phyloP scores from a whole-genome alignment of 805 yeast genomes.

The Metschnikowia rubicola region DNA sequence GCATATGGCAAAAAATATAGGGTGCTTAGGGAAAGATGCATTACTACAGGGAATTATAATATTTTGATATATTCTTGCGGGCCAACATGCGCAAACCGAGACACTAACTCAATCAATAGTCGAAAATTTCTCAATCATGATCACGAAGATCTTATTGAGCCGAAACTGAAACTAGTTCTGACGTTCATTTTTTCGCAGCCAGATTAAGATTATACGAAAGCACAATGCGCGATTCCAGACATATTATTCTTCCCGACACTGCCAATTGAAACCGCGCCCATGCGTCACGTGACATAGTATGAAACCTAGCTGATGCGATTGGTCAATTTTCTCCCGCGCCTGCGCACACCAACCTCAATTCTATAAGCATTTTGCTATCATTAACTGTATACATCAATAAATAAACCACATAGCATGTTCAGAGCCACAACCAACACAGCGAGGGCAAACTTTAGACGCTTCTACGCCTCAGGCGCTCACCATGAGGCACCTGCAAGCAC shows the following conservation, averaged over 20 bases:
- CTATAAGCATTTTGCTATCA: neutral
- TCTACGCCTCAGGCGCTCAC: slow-evolving; percentile 16
- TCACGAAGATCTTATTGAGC: too few relatives aligned
- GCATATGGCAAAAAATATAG: too few relatives aligned
- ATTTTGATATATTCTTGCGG: too few relatives aligned
- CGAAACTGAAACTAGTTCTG: too few relatives aligned
- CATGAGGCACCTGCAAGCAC: slow-evolving; percentile 17
- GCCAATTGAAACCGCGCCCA: slow-evolving; percentile 1
- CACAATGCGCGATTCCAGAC: too few relatives aligned
- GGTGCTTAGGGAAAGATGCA: too few relatives aligned
- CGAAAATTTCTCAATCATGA: too few relatives aligned
- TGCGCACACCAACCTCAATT: neutral
- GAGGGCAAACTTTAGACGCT: slow-evolving; percentile 12
- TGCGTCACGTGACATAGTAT: slow-evolving; percentile 4
- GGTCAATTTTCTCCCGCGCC: slow-evolving; percentile 5
- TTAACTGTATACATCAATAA: neutral
- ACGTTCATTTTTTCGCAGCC: too few relatives aligned
- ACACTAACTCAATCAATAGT: too few relatives aligned
- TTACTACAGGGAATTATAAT: too few relatives aligned
- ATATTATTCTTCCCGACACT: neutral
- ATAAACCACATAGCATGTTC: slow-evolving; percentile 11
- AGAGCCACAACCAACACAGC: slow-evolving; percentile 18
- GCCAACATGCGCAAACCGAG: too few relatives aligned
- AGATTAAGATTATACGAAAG: too few relatives aligned
- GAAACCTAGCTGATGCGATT: slow-evolving; percentile 8